Evolutionary conservation across 495 filamentous ascomycete genomes (phyloP).

Genomic region (Penicillium daleae): DNA sequence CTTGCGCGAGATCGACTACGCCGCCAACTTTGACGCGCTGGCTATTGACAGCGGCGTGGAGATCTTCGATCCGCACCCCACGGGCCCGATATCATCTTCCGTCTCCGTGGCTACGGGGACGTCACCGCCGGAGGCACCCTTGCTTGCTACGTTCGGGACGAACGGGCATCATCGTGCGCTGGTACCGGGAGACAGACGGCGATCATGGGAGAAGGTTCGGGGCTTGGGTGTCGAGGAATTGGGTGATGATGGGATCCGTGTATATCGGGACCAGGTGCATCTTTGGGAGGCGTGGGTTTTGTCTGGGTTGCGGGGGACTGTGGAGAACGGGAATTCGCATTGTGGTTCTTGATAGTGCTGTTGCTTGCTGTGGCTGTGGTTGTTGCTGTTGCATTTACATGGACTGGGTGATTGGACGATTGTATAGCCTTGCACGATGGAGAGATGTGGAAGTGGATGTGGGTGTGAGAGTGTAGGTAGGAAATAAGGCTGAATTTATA

Average conservation of each 20-base stretch:
- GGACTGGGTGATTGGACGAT: not conserved
- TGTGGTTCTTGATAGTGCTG: not conserved
- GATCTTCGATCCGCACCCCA: conserved; percentile 20
- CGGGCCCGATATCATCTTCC: conserved; percentile 7
- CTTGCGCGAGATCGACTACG: conserved; percentile 64
- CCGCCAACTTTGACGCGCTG: conserved; percentile 53
- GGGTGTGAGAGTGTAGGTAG: no score
- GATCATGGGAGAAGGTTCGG: conserved; percentile 29
- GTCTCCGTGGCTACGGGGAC: conserved; percentile 25
- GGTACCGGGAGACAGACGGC: conserved; percentile 24
- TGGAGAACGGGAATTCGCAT: conserved; percentile 10
- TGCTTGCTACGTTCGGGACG: not conserved
- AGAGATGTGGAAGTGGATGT: no score
- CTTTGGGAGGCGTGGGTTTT: conserved; percentile 71
- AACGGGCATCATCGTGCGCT: not conserved
- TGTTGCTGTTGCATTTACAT: conserved; percentile 2
- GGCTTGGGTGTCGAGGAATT: conserved; percentile 50
- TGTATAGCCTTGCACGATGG: not conserved
- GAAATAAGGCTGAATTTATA: no score
- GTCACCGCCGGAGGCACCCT: not conserved
- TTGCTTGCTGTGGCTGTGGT: not conserved
- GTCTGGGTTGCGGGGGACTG: conserved; percentile 19
- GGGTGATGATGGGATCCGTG: conserved; percentile 59
- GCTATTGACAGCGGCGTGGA: conserved; percentile 31
- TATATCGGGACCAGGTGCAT: conserved; percentile 56